These are phyloP conservation scores for Clarireedia sp. DNA, from an alignment of 2,329 filamentous ascomycete genomes.

Conservation along the genomic window DNA sequence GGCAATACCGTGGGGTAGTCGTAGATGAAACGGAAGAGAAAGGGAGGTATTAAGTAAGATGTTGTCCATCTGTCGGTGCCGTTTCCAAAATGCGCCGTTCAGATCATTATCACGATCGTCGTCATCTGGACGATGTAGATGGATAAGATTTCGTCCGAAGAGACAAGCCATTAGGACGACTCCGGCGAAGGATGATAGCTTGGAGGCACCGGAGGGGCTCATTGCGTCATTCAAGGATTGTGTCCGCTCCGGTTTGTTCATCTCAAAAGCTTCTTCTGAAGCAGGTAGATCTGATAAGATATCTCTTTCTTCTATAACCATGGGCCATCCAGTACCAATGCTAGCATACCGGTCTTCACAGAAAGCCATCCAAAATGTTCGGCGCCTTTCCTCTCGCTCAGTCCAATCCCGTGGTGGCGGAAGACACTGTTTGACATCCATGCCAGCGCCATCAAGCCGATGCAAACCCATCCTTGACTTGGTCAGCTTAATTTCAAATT, in stretches of 20 bases:
- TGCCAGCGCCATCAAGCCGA: constrained; percentile 68
- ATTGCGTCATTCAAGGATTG: constrained; percentile 63
- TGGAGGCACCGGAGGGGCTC: constrained; percentile 61
- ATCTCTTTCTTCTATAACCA: constrained; percentile 87
- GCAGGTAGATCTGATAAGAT: constrained; percentile 79
- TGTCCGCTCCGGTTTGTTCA: constrained; percentile 66
- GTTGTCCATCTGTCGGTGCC: constrained; percentile 82
- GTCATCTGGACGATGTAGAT: constrained; percentile 77
- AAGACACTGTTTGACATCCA: constrained; percentile 90
- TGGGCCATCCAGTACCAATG: constrained; percentile 95
- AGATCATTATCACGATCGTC: constrained; percentile 81
- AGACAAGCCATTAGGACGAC: constrained; percentile 81
- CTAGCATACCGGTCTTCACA: constrained; percentile 87
- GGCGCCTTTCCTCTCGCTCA: constrained; percentile 79
- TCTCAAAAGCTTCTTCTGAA: constrained; percentile 76
- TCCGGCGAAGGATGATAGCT: constrained; percentile 69
- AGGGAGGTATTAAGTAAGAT: constrained; percentile 82
- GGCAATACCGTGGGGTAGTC: constrained; percentile 65
- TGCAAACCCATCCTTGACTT: constrained; percentile 81
- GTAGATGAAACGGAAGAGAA: constrained; percentile 70
- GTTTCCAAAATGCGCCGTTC: constrained; percentile 92
- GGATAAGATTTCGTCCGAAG: constrained; percentile 83
- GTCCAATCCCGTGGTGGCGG: constrained; percentile 87
- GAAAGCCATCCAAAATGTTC: constrained; percentile 94
- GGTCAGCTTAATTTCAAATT: constrained; percentile 24